Evolutionary conservation across 331 rosid species (phyloP).

Genomic region (Phaseolus coccineus): DNA sequence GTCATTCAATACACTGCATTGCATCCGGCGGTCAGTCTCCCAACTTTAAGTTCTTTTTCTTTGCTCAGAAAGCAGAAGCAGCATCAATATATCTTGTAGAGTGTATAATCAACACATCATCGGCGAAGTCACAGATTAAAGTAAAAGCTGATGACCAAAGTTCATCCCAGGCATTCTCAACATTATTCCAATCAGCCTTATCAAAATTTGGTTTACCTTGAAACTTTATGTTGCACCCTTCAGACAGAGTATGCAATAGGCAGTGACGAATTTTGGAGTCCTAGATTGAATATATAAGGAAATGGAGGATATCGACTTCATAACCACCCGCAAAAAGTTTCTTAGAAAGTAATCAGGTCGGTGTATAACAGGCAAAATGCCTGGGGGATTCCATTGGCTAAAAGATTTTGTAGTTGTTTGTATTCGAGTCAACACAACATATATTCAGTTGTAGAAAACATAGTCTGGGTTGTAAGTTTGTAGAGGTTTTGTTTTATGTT

Average conservation of each 20-base stretch:
- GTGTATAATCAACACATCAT: conserved; percentile 86
- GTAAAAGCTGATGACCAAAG: conserved; percentile 90
- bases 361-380: conserved; percentile 39
- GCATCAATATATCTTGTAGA: conserved; percentile 80
- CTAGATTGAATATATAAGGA: conserved; percentile 40
- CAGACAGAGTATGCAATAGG: conserved; percentile 12
- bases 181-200: conserved; percentile 83
- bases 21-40: conserved; percentile 98
- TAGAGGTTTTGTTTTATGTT: conserved; percentile 33
- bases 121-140: conserved; percentile 86
- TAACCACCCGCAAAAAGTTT: not conserved
- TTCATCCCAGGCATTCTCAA: conserved; percentile 70
- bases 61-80: conserved; percentile 86
- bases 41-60: conserved; percentile 93
- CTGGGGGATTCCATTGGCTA: conserved; percentile 34
- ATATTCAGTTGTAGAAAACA: conserved; percentile 44
- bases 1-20: conserved; percentile 83
- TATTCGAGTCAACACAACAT: conserved; percentile 17
- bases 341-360: not conserved
- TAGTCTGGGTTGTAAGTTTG: conserved; percentile 41
- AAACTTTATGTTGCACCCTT: conserved; percentile 46
- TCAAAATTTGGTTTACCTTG: conserved; percentile 73
- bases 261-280: conserved; percentile 38
- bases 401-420: conserved; percentile 51
- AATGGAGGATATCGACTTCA: conserved; percentile 31